Evolutionary conservation across 768 basidiomycete genomes (phyloP), one percentile per base, ranked within the genome.

Genomic region (Trametes meyenii): DNA sequence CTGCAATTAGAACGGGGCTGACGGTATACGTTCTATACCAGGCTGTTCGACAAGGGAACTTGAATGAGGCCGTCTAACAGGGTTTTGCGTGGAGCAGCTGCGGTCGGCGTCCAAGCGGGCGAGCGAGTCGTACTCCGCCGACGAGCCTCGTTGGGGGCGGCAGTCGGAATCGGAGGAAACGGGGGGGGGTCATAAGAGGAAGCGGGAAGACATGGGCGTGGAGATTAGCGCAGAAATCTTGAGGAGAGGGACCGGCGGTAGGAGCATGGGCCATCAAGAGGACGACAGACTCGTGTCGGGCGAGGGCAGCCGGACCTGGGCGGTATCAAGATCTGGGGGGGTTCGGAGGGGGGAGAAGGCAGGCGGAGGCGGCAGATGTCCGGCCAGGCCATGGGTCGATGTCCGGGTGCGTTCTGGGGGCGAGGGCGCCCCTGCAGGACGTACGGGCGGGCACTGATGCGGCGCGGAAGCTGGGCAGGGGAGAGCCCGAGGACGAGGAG

Each of bases 101-200:
- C 29, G 29, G 3, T 33, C 29, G 29, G 29, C 29, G 29, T 33
- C 29, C 29, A 8, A 33, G 8, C 29, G 29, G 29, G 29, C 8
- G 29, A 33, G 8, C 29, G 8, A 8, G 8, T 33, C 29, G 29
- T 33, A 43, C 54, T 55, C 54, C 54, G 54, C 54, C 54, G 54
- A 45, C 21, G 54, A 8, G 17, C 24, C 53, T 29, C 40, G 36
- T n/a, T 43, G 24, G 43, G 44, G 21, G 16, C 54, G 54, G 44
- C 45, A 36, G 24, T 59, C 50, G 58, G 58, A 35, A 16, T 49
- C 39, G 49, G 57, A 50, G 17, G 10, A 38, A 21, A 48, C 38
- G 51, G n/a, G 58, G 46, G 50, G 50, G 17, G 45, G 33, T 42
- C 39, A 60, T 35, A 51, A 46, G 50, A 51, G 49, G 17, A 53